Base-by-base conservation (phyloP, 1,284 basidiomycete species). In the Cutaneotrichosporon daszewskae region DNA sequence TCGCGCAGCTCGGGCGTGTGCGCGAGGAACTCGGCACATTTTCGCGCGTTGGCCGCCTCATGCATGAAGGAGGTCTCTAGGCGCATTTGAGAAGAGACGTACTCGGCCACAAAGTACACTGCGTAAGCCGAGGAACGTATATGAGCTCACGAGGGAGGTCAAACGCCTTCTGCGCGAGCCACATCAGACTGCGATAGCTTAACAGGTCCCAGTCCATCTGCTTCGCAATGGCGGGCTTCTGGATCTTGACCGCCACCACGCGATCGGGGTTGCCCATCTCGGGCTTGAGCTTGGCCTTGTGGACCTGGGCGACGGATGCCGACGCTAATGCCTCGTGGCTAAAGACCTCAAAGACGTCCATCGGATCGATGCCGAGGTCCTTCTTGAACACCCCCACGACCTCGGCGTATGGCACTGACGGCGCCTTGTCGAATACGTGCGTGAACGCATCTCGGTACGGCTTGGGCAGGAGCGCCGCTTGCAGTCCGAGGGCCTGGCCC, bases 261-360 rank as follows among this genome's bases (percentile, higher is more conserved):
- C 26, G 38, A 38, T 54, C 52, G 8, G 52, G 45, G 19, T 50
- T 40, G 0, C 54, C 55, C 22, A 51, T 47, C 19, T 55, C 46
- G 18, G 57, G 59, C 72, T 58, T 60, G 24, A 88, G 66, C 34
- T 77, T 79, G 2, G 89, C 89, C 28, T 77, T 76, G 62, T 92
- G 89, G 0, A 92, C 89, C 62, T 92, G 89, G 0, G 89, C 89
- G 37, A 94, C 83, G 52, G 84, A 88, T 1, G 89, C 89, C 49
- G 84, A 87, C 0, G 89, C 89, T 1, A 86, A 71, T 0, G 88
- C 81, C 5, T 76, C 63, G 50, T 79, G 76, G 34, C 87, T 83
- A 50, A 92, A 91, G 10, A 77, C 68, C 32, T 82, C 81, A 58
- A 92, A 94, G 0, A 88, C 69, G 17, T 85, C 85, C 24, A 77